Evolutionary conservation across 768 basidiomycete genomes (phyloP).

Genomic region (Termitomyces sp.): DNA sequence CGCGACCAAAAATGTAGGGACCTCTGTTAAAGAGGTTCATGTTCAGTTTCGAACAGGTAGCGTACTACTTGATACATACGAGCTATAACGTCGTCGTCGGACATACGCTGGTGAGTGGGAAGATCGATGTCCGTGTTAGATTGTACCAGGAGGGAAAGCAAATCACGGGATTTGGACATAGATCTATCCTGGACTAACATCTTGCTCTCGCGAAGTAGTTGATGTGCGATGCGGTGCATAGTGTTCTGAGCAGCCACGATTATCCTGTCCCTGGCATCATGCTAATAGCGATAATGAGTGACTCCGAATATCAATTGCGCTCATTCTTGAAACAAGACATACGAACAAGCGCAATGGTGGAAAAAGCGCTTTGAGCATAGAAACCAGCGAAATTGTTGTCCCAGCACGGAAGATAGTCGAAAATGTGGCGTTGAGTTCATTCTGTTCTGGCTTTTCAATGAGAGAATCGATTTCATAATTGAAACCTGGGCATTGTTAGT

Average conservation of each 20-base stretch:
- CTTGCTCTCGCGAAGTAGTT: constrained; percentile 41
- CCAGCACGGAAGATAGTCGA: constrained; percentile 36
- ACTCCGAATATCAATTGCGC: constrained; percentile 21
- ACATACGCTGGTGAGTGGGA: constrained; percentile 12
- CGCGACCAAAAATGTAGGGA: constrained; percentile 43
- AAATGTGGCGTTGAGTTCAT: constrained; percentile 43
- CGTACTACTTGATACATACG: constrained; percentile 1
- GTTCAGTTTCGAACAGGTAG: background rate
- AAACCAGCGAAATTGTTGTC: constrained; percentile 21
- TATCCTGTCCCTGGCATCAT: constrained; percentile 8
- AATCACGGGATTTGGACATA: constrained; percentile 36
- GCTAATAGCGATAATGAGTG: constrained; percentile 1
- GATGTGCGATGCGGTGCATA: constrained; percentile 35
- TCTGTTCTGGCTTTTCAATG: constrained; percentile 20
- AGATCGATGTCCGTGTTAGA: constrained; percentile 47
- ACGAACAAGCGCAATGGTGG: constrained; percentile 30
- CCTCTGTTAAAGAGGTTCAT: constrained; percentile 23
- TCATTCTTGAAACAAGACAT: constrained; percentile 18
- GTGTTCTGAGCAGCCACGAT: constrained; percentile 21
- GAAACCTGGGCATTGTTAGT: constrained; percentile 21
- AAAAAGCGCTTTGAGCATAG: constrained; percentile 21
- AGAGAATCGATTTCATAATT: constrained; percentile 22
- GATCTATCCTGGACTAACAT: constrained; percentile 10
- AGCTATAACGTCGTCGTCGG: constrained; percentile 13
- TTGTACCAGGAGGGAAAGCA: constrained; percentile 39